phyloP scores from a whole-genome alignment of 257 asterid species.

The Fraxinus anomala region DNA sequence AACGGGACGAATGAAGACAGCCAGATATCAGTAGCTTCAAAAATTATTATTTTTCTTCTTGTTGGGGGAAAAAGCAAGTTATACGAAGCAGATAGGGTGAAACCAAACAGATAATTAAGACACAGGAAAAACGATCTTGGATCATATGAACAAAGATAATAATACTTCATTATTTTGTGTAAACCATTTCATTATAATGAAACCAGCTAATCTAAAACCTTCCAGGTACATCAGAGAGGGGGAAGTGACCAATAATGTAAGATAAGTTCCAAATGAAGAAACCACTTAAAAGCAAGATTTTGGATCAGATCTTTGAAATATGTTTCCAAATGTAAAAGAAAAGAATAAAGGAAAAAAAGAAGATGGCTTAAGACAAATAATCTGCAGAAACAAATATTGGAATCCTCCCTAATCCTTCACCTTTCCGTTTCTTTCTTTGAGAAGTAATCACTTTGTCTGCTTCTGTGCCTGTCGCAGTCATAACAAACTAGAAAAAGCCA shows the following conservation, averaged over 20 bases:
- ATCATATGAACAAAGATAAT: background rate
- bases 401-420: conserved; percentile 77
- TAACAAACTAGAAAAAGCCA: conserved; percentile 63
- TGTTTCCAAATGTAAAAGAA: background rate
- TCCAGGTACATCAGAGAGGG: background rate
- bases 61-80: no score
- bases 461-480: conserved; percentile 91
- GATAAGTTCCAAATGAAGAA: background rate
- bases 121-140: background rate
- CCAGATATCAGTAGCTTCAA: background rate
- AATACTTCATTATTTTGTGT: background rate
- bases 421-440: conserved; percentile 80
- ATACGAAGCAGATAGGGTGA: no score
- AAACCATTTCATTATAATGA: background rate
- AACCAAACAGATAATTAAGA: no score
- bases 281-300: background rate
- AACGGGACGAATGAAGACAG: background rate
- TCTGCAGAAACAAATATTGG: conserved; percentile 78
- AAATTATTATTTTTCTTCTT: background rate
- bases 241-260: background rate
- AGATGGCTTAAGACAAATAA: conserved; percentile 75
- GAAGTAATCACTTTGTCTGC: conserved; percentile 70
- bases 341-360: background rate
- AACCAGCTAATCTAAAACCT: background rate
- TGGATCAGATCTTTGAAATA: background rate